A percentile compares a stretch with the other conserved stretches of the same genome.
Conservation (phyloP, 1,139 yeast species). For the Zygotorulaspora mrakii region DNA sequence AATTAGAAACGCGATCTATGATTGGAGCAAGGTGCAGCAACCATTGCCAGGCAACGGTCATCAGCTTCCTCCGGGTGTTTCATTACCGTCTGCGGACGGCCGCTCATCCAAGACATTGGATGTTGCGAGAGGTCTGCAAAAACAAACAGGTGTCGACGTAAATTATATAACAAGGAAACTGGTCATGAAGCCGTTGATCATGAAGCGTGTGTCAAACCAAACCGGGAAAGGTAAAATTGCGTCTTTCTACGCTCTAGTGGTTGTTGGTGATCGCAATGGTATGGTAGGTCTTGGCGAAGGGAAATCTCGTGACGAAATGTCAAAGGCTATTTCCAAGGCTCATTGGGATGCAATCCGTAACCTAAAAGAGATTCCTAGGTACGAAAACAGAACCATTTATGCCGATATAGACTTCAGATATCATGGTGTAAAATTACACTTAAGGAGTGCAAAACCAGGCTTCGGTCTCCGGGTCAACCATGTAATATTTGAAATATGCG, state of each 20-base stretch:
- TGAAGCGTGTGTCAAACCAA: constrained; percentile 86
- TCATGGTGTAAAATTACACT: constrained; percentile 79
- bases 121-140: constrained; percentile 57
- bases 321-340: constrained; percentile 78
- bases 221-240: constrained; percentile 92
- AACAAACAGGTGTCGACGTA: constrained; percentile 71
- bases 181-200: constrained; percentile 61
- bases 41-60: constrained; percentile 30
- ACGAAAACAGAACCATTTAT: constrained; percentile 85
- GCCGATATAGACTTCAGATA: constrained; percentile 80
- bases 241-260: constrained; percentile 78
- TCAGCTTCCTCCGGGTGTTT: constrained; percentile 41
- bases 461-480: constrained; percentile 93
- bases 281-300: constrained; percentile 97
- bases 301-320: constrained; percentile 73
- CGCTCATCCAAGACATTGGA: constrained; percentile 28
- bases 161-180: constrained; percentile 57
- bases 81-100: constrained; percentile 28
- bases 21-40: constrained; percentile 28
- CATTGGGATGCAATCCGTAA: constrained; percentile 94
- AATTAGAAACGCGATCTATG: constrained; percentile 38
- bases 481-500: constrained; percentile 85
- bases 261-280: constrained; percentile 91
- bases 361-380: constrained; percentile 74
- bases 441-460: constrained; percentile 89